Base-by-base conservation (phyloP, 805 yeast species). In the Wickerhamomyces subpelliculosus region DNA sequence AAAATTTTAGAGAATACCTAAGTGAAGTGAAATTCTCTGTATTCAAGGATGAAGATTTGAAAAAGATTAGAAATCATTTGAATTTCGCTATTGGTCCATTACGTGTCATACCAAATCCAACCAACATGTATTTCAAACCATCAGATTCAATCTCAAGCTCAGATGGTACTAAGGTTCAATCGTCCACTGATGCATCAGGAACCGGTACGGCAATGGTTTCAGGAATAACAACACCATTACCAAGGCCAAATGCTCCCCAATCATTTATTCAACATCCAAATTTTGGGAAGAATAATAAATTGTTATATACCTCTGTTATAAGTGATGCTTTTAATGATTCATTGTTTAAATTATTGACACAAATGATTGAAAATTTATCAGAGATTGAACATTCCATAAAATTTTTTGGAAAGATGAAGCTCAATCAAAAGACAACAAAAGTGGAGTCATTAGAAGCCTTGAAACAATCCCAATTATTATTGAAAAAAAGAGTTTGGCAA, bases 1-100 rank as follows among this genome's bases (percentile, higher is more conserved):
- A 67, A 36, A 54, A 56, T 11, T 67, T 62, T 38, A 59, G 75
- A 44, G 75, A 70, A 39, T 65, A 64, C 40, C 49, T 61, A 10
- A 67, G 65, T 46, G 72, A 67, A 32, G 34, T 62, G 17, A 59
- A 66, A 19, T 29, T 71, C 7, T 54, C 70, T 1, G 51, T 54
- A 5, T 60, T 66, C 39, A 41, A 59, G 16, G 54, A 49, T 26
- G 51, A 45, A 16, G 57, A 58, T 22, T 46, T 70, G 29, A 55
- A 62, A 36, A 44, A 42, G 1, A 47, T 70, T 12, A 60, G 75
- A 52, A 72, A 70, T 49, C 49, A 57, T n/a, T 37, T 70, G 18
- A 72, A 71, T n/a, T 55, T 52, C 10, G 52, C 58, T 3, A 57
- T 63, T 5, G 56, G 65, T 4, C 70, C 74, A 7, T 43, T 70